Conservation (phyloP, 2,329 filamentous ascomycete genomes). For the Acephala macrosclerotiorum region DNA sequence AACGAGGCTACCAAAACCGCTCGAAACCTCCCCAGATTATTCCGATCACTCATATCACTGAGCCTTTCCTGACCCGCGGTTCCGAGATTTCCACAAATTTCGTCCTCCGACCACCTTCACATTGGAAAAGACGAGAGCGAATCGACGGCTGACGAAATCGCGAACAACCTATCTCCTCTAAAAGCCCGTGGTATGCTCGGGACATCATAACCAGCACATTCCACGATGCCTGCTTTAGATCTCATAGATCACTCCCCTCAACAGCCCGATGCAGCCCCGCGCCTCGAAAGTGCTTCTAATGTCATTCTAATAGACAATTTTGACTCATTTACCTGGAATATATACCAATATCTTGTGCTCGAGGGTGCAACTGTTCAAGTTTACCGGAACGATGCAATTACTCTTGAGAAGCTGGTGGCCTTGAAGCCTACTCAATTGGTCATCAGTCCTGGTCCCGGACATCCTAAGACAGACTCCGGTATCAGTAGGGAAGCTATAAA, state of each 20-base stretch:
- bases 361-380: conserved; percentile 93
- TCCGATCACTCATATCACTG: too few species aligned
- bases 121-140: too few species aligned
- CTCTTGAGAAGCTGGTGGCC: conserved; percentile 80
- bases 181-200: too few species aligned
- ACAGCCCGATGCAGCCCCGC: conserved; percentile 77
- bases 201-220: neutral
- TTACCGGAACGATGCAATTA: conserved; percentile 90
- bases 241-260: conserved; percentile 86
- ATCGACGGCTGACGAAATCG: too few species aligned
- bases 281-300: conserved; percentile 83
- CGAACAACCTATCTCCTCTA: too few species aligned
- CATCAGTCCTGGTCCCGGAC: conserved; percentile 92
- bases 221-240: conserved; percentile 52
- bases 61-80: too few species aligned
- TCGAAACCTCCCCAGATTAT: neutral
- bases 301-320: conserved; percentile 98
- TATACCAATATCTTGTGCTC: conserved; percentile 97
- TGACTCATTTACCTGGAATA: conserved; percentile 99
- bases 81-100: too few species aligned
- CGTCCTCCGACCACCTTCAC: too few species aligned
- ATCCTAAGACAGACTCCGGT: conserved; percentile 89
- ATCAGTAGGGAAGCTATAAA: conserved; percentile 91
- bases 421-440: conserved; percentile 93
- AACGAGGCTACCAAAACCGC: neutral